phyloP scores from a whole-genome alignment of 495 filamentous ascomycete species.

The Podospora anserina region DNA sequence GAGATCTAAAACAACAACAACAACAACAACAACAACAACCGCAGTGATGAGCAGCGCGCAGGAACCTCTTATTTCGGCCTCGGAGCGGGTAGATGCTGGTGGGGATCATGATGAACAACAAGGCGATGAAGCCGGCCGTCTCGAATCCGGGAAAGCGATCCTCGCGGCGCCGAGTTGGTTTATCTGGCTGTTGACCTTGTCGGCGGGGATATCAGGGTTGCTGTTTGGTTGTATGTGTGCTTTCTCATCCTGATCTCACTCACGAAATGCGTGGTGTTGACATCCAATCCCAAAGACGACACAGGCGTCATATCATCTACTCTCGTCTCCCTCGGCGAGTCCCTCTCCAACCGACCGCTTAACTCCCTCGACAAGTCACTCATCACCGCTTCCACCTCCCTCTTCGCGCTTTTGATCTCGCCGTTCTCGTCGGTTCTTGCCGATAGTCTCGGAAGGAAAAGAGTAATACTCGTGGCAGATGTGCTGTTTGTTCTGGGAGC shows the following conservation, averaged over 20 bases:
- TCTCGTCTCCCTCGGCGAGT: conserved; percentile 70
- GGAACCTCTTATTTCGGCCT: conserved; percentile 26
- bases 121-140: conserved; percentile 8
- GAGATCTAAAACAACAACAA: not conserved
- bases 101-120: not conserved
- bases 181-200: conserved; percentile 73
- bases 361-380: conserved; percentile 77
- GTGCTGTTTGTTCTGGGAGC: conserved; percentile 73
- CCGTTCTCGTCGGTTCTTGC: conserved; percentile 73
- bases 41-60: conserved; percentile 22
- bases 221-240: conserved; percentile 78
- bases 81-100: conserved; percentile 5
- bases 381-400: conserved; percentile 76
- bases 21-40: not conserved
- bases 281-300: conserved; percentile 50
- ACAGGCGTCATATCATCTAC: conserved; percentile 91
- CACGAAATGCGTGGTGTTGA: conserved; percentile 20
- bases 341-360: conserved; percentile 65
- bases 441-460: conserved; percentile 69
- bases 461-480: conserved; percentile 77
- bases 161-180: conserved; percentile 39
- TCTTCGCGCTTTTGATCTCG: conserved; percentile 75
- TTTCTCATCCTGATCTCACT: not conserved
- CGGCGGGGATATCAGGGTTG: conserved; percentile 79
- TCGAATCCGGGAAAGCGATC: not conserved